Evolutionary conservation across 2,329 filamentous ascomycete genomes (phyloP).

Genomic region (Phyllosticta citribraziliensis): DNA sequence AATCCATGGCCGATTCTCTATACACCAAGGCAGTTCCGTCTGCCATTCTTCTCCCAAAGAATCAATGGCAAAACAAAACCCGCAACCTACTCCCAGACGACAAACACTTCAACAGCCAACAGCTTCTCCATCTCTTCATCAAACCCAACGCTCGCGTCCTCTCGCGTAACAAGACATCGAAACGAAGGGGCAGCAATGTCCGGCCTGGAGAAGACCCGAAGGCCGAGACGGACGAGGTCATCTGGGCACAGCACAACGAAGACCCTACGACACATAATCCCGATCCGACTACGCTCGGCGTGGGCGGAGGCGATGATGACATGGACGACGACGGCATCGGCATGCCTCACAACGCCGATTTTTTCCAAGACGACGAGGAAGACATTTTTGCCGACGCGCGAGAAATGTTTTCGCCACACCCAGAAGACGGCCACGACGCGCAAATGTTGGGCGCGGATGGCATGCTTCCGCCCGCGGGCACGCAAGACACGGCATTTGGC

Average conservation of each 20-base stretch:
- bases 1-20: slow-evolving; percentile 61
- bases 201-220: slow-evolving; percentile 42
- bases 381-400: slow-evolving; percentile 70
- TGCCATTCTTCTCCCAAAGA: slow-evolving; percentile 77
- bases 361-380: slow-evolving; percentile 74
- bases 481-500: slow-evolving; percentile 48
- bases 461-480: slow-evolving; percentile 16
- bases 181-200: slow-evolving; percentile 14
- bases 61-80: slow-evolving; percentile 90
- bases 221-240: slow-evolving; percentile 86
- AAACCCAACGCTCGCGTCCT: slow-evolving; percentile 86
- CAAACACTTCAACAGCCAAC: slow-evolving; percentile 94
- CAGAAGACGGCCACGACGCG: slow-evolving; percentile 7
- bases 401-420: slow-evolving; percentile 51
- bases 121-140: slow-evolving; percentile 79
- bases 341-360: slow-evolving; percentile 61
- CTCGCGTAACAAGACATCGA: slow-evolving; percentile 40
- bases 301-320: slow-evolving; percentile 31
- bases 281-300: not conserved
- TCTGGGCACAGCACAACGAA: slow-evolving; percentile 62
- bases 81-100: slow-evolving; percentile 91
- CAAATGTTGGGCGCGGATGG: not conserved
- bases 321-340: slow-evolving; percentile 32
- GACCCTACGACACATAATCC: not conserved
- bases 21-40: slow-evolving; percentile 72